Evolutionary conservation across 257 asterid species (phyloP).

Genomic region (Nicotiana attenuata): DNA sequence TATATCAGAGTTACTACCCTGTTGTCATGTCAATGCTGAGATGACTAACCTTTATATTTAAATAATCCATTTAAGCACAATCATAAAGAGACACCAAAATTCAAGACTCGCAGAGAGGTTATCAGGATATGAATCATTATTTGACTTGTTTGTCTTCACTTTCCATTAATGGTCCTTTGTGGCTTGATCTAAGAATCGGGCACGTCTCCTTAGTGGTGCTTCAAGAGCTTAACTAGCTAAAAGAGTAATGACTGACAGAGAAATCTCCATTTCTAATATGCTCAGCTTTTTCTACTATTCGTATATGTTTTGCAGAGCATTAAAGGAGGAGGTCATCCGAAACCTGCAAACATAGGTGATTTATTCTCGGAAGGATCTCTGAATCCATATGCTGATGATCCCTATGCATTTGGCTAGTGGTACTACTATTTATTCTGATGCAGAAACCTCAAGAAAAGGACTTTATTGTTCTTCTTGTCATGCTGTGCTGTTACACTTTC

Average conservation of each 20-base stretch:
- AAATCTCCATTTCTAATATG: background rate
- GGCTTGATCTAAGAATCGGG: background rate
- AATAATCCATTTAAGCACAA: constrained; percentile 70
- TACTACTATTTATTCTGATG: too few species aligned
- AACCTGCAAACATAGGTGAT: constrained; percentile 81
- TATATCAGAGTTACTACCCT: background rate
- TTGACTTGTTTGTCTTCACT: background rate
- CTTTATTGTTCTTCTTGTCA: too few species aligned
- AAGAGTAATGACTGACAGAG: background rate
- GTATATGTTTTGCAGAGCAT: constrained; percentile 32
- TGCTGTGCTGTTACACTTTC: too few species aligned
- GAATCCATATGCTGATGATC: too few species aligned
- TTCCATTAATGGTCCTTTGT: background rate
- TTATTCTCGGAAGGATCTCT: constrained; percentile 92
- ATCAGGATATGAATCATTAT: constrained; percentile 43
- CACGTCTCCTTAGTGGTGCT: background rate
- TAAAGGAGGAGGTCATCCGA: constrained; percentile 37
- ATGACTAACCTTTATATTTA: constrained; percentile 4
- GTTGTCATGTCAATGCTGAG: background rate
- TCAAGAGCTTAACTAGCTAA: constrained; percentile 1
- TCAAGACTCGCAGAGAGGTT: constrained; percentile 46
- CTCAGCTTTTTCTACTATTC: background rate
- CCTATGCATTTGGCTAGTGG: too few species aligned
- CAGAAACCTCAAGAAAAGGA: too few species aligned
- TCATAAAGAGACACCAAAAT: constrained; percentile 58